Conservation (phyloP, 2,329 filamentous ascomycete species). For the Pseudogymnoascus sp. region DNA sequence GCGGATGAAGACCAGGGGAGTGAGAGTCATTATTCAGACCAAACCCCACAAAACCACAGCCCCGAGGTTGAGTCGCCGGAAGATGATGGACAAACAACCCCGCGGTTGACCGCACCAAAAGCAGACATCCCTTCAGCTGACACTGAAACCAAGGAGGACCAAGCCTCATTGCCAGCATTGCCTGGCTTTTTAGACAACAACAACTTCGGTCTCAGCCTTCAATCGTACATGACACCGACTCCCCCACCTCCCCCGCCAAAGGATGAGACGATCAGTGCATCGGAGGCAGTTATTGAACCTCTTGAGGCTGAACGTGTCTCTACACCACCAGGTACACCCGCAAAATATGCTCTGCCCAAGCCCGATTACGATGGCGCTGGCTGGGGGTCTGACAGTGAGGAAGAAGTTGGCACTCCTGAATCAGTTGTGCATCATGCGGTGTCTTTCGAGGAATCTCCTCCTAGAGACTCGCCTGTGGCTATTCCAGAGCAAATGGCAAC, state of each 20-base stretch:
- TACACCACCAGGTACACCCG: neutral
- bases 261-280: neutral
- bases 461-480: constrained; percentile 41
- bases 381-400: constrained; percentile 50
- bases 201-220: constrained; percentile 48
- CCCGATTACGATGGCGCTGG: constrained; percentile 58
- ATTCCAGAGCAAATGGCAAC: constrained; percentile 81
- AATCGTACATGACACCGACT: constrained; percentile 46
- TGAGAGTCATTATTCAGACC: constrained; percentile 51
- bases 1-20: constrained; percentile 18
- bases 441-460: constrained; percentile 26
- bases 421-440: constrained; percentile 81
- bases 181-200: constrained; percentile 43
- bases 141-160: constrained; percentile 16
- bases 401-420: constrained; percentile 68
- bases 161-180: constrained; percentile 23
- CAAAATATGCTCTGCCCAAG: constrained; percentile 41
- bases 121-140: constrained; percentile 18
- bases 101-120: constrained; percentile 39
- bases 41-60: constrained; percentile 19
- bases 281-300: neutral
- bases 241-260: constrained; percentile 23
- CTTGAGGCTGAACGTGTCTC: constrained; percentile 19
- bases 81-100: constrained; percentile 45
- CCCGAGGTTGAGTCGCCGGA: constrained; percentile 29